Evolutionary conservation across 352 stramenopile species (phyloP), one percentile per base, ranked within the genome.

Genomic region (Saprolegnia parasitica): DNA sequence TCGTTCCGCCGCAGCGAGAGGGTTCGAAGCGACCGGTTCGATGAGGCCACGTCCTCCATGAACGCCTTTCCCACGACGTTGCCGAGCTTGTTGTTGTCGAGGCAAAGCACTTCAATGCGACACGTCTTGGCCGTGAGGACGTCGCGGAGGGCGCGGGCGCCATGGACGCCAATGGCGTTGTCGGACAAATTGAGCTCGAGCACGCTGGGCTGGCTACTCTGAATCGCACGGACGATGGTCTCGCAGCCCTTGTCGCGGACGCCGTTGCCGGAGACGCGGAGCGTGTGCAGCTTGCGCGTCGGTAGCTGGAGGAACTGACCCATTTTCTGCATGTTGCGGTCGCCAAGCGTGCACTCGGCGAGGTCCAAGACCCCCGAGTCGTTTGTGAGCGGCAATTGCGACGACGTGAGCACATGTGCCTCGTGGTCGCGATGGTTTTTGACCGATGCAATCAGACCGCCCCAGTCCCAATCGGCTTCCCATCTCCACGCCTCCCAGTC

Each of bases 401-500:
- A 29, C 16, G 52, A n/a, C 52, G 8, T 16, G 24, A 16, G 24
- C 35, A 42, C 35, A 11, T 3, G 11, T 4, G 52, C 24, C 3
- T 35, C 5, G 2, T 35, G 2, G 29, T 35, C 29, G 29, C 2
- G 2, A 35, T 35, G 29, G 29, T 35, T 2, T n/a, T n/a, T n/a
- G 5, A 20, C 45, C 18, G 35, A 6, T 9, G 52, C 29, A 10
- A 61, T 32, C 18, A 70, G 24, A 1, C 63, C 47, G 37, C 46
- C 50, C 63, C 63, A 70, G 13, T 70, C 63, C 63, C 63, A 70
- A 6, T 70, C 63, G 20, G 23, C 26, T 21, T 70, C 63, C 63
- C 63, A 70, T 35, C 13, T 4, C 63, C 63, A 70, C 20, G n/a
- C 18, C 37, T 70, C 63, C 63, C 63, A 70, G 18, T 26, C 26